Evolutionary conservation across 139 green algal genomes (phyloP).

Genomic region (Chlamydomonas schloesseri): DNA sequence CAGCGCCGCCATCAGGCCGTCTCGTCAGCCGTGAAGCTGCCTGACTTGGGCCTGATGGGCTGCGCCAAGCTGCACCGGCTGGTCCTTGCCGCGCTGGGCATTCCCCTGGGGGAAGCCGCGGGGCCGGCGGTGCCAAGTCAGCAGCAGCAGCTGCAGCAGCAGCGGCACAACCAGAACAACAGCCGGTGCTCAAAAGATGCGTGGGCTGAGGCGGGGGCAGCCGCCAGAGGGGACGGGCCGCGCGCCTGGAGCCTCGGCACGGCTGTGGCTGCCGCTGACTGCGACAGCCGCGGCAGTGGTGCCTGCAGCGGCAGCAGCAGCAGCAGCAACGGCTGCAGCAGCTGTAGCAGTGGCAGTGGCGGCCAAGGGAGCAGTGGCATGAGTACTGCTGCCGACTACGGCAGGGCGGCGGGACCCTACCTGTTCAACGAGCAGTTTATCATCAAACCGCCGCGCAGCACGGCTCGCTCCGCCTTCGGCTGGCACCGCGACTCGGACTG

Average conservation of each 20-base stretch:
- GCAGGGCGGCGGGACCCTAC: background rate
- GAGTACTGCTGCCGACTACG: background rate
- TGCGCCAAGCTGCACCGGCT: background rate
- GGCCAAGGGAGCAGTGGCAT: too few species aligned
- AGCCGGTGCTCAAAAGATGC: too few species aligned
- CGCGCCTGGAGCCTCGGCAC: too few species aligned
- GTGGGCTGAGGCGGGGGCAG: background rate
- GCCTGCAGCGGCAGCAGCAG: too few species aligned
- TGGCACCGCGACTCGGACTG: conserved; percentile 44
- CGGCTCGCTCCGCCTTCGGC: background rate
- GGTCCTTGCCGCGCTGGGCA: background rate
- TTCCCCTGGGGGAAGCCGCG: background rate
- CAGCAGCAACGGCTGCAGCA: background rate
- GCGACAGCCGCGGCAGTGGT: too few species aligned
- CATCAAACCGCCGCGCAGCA: conserved; percentile 27
- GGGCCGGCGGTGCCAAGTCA: too few species aligned
- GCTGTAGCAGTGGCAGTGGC: background rate
- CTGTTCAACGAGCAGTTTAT: conserved; percentile 48
- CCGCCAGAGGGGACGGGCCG: background rate
- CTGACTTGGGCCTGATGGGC: background rate
- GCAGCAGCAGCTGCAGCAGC: too few species aligned
- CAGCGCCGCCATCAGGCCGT: too few species aligned
- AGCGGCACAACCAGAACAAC: too few species aligned
- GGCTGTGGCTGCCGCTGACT: background rate
- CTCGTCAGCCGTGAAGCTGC: background rate